These are phyloP conservation scores for Fusarium guadeloupense DNA, from an alignment of 2,329 filamentous ascomycete genomes.

Conservation along the genomic window DNA sequence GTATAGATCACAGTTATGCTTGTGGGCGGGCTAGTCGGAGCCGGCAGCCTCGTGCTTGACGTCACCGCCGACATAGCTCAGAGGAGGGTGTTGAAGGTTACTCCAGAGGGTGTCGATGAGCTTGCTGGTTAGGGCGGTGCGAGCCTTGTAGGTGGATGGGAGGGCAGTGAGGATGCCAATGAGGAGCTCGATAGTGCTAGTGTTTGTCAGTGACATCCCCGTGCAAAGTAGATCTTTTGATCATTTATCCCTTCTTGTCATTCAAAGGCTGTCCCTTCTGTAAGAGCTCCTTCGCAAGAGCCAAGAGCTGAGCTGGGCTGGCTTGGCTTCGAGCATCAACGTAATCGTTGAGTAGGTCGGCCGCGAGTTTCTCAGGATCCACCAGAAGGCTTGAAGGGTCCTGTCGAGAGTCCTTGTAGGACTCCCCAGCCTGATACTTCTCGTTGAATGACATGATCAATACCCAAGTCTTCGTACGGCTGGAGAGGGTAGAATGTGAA, in stretches of 20 bases:
- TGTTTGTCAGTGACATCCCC: slow-evolving; percentile 17
- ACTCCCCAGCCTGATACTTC: slow-evolving; percentile 52
- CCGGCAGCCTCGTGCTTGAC: slow-evolving; percentile 51
- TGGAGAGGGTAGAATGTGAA: background rate
- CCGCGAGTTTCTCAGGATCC: slow-evolving; percentile 48
- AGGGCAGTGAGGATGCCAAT: slow-evolving; percentile 53
- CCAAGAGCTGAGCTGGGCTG: slow-evolving; percentile 42
- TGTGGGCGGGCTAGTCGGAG: slow-evolving; percentile 45
- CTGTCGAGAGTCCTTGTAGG: slow-evolving; percentile 45
- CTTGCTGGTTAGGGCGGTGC: slow-evolving; percentile 56
- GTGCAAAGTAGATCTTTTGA: fast-evolving
- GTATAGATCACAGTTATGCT: slow-evolving; percentile 44
- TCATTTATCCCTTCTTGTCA: slow-evolving; percentile 61
- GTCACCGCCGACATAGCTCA: slow-evolving; percentile 54
- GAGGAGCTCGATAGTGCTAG: slow-evolving; percentile 52
- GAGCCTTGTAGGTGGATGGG: slow-evolving; percentile 46
- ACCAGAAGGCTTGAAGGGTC: slow-evolving; percentile 42
- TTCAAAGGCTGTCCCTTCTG: slow-evolving; percentile 62
- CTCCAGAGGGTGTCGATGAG: slow-evolving; percentile 64
- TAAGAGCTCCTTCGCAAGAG: slow-evolving; percentile 46
- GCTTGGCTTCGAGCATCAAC: slow-evolving; percentile 42
- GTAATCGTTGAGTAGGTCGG: slow-evolving; percentile 47
- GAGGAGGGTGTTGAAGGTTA: slow-evolving; percentile 63
- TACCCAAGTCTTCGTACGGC: background rate
- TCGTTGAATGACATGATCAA: slow-evolving; percentile 46